Percentiles rank a stretch among this genome's conserved stretches.
These are phyloP conservation scores for Nicotiana benthamiana DNA, from an alignment of 257 asterid species.

Conservation along the genomic window DNA sequence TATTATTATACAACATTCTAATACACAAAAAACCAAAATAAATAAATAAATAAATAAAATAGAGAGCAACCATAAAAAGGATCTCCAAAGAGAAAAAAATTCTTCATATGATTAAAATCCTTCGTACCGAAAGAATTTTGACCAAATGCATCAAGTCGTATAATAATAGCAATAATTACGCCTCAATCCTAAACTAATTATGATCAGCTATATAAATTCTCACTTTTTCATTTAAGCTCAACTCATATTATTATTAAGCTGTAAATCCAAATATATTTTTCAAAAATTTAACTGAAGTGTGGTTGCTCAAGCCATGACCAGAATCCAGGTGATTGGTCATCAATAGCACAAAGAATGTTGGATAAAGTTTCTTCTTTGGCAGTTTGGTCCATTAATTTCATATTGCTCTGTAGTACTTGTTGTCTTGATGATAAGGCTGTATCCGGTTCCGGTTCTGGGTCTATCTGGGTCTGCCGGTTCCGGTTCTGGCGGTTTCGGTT, in stretches of 20 bases:
- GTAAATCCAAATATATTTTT: neutral
- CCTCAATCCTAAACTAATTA: no score
- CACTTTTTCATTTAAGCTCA: no score
- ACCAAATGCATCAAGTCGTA: neutral
- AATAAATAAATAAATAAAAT: no score
- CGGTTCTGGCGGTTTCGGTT: no score
- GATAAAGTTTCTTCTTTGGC: constrained; percentile 80
- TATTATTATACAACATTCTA: neutral
- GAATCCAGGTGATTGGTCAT: constrained; percentile 68
- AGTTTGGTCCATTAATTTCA: constrained; percentile 6
- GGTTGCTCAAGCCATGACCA: constrained; percentile 97
- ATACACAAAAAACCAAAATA: neutral
- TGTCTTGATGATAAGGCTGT: constrained; percentile 7
- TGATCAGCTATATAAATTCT: no score
- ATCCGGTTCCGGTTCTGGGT: no score
- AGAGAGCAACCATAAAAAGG: neutral
- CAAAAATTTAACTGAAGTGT: constrained; percentile 43
- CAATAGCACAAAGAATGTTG: constrained; percentile 65
- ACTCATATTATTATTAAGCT: no score
- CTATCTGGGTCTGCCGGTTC: no score
- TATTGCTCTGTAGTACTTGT: neutral
- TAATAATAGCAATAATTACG: no score
- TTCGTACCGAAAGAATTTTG: neutral
- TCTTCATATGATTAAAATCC: neutral
- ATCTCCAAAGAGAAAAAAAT: neutral